Evolutionary conservation across 169 alveolate genomes (phyloP).

Genomic region (Eimeria necatrix): DNA sequence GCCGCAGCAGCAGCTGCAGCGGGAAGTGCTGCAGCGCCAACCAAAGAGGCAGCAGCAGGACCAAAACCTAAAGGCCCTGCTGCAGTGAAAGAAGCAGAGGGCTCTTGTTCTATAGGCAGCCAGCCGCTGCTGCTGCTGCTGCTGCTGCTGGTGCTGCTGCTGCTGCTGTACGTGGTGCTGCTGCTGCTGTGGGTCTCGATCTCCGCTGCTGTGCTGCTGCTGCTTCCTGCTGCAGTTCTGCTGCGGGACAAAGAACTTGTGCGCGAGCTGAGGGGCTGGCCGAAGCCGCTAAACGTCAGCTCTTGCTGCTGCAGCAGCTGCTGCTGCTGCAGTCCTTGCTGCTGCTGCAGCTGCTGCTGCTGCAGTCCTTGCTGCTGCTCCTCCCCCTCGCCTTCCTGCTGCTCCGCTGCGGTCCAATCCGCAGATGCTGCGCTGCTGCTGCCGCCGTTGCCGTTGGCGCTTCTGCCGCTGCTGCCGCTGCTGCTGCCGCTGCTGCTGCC

Average conservation of each 20-base stretch:
- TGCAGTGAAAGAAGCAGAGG: background rate
- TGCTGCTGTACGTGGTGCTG: background rate
- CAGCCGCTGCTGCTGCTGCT: conserved; percentile 31
- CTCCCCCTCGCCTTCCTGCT: background rate
- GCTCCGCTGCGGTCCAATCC: background rate
- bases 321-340: background rate
- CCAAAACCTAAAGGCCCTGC: background rate
- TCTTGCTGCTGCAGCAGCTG: background rate
- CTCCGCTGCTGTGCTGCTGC: background rate
- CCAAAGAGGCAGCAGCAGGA: background rate
- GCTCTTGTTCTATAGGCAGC: background rate
- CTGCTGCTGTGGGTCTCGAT: conserved; percentile 23
- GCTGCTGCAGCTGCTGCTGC: conserved; percentile 24
- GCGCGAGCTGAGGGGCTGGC: background rate
- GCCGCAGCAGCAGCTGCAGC: conserved; percentile 38
- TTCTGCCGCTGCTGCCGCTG: conserved; percentile 5
- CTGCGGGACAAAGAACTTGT: background rate
- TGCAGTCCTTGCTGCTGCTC: background rate
- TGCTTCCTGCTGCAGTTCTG: background rate
- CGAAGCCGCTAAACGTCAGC: background rate
- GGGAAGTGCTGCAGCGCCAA: conserved; percentile 21
- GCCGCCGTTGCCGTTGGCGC: background rate
- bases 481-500: conserved; percentile 5
- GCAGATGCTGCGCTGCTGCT: too few relatives aligned
- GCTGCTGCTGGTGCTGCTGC: conserved; percentile 32